A percentile compares a stretch with the other conserved stretches of the same genome.
These are phyloP conservation scores for Colletotrichum sojae DNA, from an alignment of 2,329 filamentous ascomycete species.

Conservation along the genomic window DNA sequence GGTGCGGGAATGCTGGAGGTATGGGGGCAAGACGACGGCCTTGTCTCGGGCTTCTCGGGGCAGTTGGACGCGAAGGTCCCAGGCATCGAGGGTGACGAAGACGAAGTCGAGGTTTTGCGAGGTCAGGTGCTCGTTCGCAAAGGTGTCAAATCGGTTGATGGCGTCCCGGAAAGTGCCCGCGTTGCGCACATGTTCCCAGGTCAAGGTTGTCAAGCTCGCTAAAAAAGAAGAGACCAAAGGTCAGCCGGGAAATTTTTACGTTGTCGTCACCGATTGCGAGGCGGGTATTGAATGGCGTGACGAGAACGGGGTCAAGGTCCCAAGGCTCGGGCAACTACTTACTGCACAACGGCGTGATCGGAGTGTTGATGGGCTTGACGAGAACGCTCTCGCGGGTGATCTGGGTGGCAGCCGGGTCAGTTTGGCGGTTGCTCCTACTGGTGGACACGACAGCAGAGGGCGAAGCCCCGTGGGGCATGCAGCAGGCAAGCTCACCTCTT, in stretches of 20 bases:
- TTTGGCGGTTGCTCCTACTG: conserved; percentile 7
- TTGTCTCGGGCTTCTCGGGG: conserved; percentile 98
- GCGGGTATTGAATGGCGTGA: conserved; percentile 32
- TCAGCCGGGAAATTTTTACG: conserved; percentile 46
- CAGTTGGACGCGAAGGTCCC: conserved; percentile 97
- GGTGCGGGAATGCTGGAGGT: conserved; percentile 96
- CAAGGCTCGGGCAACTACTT: conserved; percentile 64
- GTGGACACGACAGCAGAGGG: conserved; percentile 29
- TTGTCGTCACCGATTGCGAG: conserved; percentile 25
- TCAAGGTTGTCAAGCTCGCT: conserved; percentile 97
- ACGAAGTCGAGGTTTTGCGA: conserved; percentile 96
- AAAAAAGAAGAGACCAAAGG: conserved; percentile 48
- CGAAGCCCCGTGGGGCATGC: not conserved
- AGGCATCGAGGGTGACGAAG: conserved; percentile 97
- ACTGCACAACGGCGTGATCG: conserved; percentile 99
- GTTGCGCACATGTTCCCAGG: conserved; percentile 98
- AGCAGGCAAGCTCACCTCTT: conserved; percentile 78
- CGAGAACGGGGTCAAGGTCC: conserved; percentile 30
- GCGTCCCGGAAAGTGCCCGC: conserved; percentile 98
- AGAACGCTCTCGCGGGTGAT: conserved; percentile 95
- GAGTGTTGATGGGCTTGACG: conserved; percentile 98
- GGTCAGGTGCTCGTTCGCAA: conserved; percentile 91
- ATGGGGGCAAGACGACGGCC: conserved; percentile 94
- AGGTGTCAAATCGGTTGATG: conserved; percentile 93
- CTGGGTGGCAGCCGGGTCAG: conserved; percentile 62